These are phyloP conservation scores for Rhinocladiella similis DNA, from an alignment of 2,329 filamentous ascomycete genomes.

Conservation along the genomic window DNA sequence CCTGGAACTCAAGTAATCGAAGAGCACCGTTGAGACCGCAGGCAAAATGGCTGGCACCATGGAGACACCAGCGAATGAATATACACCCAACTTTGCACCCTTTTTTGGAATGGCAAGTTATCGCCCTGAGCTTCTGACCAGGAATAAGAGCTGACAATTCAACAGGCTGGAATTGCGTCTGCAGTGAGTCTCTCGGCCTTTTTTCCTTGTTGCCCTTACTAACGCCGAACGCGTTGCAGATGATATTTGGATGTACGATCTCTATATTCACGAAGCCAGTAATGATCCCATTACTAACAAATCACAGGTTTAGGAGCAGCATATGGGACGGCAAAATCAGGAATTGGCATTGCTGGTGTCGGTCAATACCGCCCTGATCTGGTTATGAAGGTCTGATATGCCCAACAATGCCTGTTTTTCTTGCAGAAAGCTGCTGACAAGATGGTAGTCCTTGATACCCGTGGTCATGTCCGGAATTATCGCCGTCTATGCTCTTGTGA, in stretches of 20 bases:
- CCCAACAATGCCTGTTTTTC: not conserved
- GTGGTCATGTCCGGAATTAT: conserved; percentile 97
- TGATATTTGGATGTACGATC: conserved; percentile 54
- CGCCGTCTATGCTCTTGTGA: conserved; percentile 95
- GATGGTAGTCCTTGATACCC: conserved; percentile 48
- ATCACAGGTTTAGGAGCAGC: conserved; percentile 62
- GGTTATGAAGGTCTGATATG: conserved; percentile 62
- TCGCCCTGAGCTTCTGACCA: conserved; percentile 1
- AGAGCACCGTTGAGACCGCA: not conserved
- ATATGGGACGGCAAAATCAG: conserved; percentile 68
- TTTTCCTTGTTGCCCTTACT: not conserved
- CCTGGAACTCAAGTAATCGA: too few species aligned
- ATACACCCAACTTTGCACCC: conserved; percentile 64
- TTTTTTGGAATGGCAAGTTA: conserved; percentile 67
- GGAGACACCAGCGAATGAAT: conserved; percentile 43
- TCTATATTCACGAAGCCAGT: not conserved
- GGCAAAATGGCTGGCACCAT: conserved; percentile 35
- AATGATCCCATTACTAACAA: conserved; percentile 22
- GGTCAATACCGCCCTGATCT: conserved; percentile 66
- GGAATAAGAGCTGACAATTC: conserved; percentile 30
- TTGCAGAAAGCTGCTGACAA: conserved; percentile 5
- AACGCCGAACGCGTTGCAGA: conserved; percentile 35
- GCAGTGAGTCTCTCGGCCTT: conserved; percentile 38
- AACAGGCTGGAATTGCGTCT: conserved; percentile 50
- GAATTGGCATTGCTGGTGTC: conserved; percentile 67